Conservation (phyloP, 495 filamentous ascomycete genomes). For the Aspergillus baeticus region DNA sequence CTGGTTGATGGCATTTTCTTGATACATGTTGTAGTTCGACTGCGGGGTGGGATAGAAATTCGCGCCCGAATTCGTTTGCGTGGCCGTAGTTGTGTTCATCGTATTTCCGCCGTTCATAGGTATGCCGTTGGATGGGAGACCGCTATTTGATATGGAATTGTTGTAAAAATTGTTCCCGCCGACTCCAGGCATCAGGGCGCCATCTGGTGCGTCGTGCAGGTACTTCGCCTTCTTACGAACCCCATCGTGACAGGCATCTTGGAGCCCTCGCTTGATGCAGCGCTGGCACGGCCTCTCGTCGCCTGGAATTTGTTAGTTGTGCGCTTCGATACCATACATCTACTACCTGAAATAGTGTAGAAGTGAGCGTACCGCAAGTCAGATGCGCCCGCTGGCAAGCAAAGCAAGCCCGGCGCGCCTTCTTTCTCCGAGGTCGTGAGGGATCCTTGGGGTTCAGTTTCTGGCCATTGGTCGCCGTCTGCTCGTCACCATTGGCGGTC, state of each 20-base stretch:
- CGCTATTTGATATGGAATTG: conserved; percentile 29
- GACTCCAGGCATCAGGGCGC: conserved; percentile 63
- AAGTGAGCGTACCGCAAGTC: conserved; percentile 79
- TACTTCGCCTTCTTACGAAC: conserved; percentile 99
- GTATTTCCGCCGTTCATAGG: background rate
- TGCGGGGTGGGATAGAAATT: conserved; percentile 38
- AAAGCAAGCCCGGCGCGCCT: conserved; percentile 91
- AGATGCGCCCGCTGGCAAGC: conserved; percentile 97
- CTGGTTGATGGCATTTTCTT: conserved; percentile 34
- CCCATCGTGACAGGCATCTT: conserved; percentile 89
- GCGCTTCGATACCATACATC: background rate
- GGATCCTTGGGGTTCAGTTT: conserved; percentile 57
- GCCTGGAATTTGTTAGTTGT: conserved; percentile 43
- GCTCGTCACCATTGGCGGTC: conserved; percentile 53
- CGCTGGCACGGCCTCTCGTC: conserved; percentile 89
- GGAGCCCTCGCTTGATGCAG: conserved; percentile 89
- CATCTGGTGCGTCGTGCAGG: conserved; percentile 89
- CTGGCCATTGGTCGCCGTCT: conserved; percentile 31
- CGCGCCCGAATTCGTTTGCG: conserved; percentile 25
- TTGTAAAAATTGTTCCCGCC: conserved; percentile 46
- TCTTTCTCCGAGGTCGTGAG: conserved; percentile 84
- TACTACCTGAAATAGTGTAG: conserved; percentile 6
- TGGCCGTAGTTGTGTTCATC: background rate
- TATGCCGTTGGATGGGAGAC: conserved; percentile 31
- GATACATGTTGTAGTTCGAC: conserved; percentile 42